Base-by-base conservation (phyloP, 805 yeast species). In the Pichia phayaonensis region DNA sequence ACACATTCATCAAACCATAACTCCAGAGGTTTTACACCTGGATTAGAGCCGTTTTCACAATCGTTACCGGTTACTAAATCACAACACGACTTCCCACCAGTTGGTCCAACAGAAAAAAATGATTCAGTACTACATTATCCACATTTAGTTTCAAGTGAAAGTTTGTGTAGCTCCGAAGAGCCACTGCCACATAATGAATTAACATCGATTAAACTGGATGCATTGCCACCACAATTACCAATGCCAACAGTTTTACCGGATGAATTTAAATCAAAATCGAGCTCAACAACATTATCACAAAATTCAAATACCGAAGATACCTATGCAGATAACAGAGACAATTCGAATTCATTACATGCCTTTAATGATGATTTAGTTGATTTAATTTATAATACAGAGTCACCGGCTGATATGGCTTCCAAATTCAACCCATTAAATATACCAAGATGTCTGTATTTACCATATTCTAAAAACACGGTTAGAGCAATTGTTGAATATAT, bases 401-500 rank as follows among this genome's bases (percentile, higher is more conserved):
- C 15, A 20, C 18, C 36, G 20, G n/a, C 39, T 29, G 42, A 21
- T 18, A 18, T 23, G 10, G 34, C 21, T 42, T 34, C 27, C 4
- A 47, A 43, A 21, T 45, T 56, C 44, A 41, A 57, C 47, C 59
- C 66, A 4, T 27, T 46, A 1, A 56, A 42, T 50, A 73, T 83
- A 38, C 94, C 95, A 16, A 72, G 95, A 53, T 73, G 80, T 18
- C 61, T 86, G 26, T 85, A 82, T 56, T 62, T 86, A 55, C 94
- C 95, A 4, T 84, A 82, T 66, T 63, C 81, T 2, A 79, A 83
- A 1, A 62, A 69, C 1, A 77, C 88, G 0, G 78, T 84, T 16
- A 73, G 73, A 50, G 89, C 89, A 2, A 76, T 85, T 55, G 71
- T 83, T 26, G 94, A 86, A 60, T 86, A 80, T 62, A 70, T 86